Percentiles rank a stretch among this genome's conserved stretches.
Evolutionary conservation across 208 protist species (phyloP).

Genomic region (Tetramitus jugosus): DNA sequence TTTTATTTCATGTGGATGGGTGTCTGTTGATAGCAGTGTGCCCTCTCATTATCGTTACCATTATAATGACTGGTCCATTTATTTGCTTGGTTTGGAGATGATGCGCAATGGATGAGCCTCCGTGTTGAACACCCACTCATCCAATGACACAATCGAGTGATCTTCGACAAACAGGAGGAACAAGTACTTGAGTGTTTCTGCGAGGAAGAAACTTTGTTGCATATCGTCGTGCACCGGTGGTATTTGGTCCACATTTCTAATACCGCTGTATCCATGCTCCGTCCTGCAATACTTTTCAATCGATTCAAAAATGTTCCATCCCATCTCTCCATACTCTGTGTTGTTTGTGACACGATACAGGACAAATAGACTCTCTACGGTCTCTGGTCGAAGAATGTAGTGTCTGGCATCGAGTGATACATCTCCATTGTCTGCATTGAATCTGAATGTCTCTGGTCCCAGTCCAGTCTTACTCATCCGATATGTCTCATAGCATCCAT

Average conservation of each 20-base stretch:
- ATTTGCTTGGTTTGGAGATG: background rate
- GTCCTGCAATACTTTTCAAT: constrained; percentile 46
- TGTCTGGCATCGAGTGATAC: background rate
- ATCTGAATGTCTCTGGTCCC: constrained; percentile 37
- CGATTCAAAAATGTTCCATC: constrained; percentile 56
- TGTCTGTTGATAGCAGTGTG: constrained; percentile 74
- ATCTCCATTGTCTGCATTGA: background rate
- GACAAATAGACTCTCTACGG: constrained; percentile 59
- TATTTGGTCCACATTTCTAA: constrained; percentile 26
- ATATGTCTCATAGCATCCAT: constrained; percentile 52
- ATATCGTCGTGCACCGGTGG: constrained; percentile 32
- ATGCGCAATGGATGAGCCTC: constrained; percentile 63
- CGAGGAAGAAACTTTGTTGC: constrained; percentile 72
- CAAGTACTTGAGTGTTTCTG: constrained; percentile 81
- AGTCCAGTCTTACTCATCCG: constrained; percentile 41
- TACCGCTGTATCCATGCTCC: constrained; percentile 22
- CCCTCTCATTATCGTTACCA: constrained; percentile 87
- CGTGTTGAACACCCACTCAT: constrained; percentile 80
- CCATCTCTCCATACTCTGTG: constrained; percentile 54
- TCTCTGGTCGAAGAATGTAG: constrained; percentile 54
- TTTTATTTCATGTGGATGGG: constrained; percentile 74
- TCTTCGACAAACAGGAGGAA: constrained; percentile 63
- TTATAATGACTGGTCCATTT: too few relatives aligned
- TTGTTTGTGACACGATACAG: constrained; percentile 51
- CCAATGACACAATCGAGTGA: constrained; percentile 46